Conservation (phyloP, 441 rosid genomes). For the Bruguiera hainesii region DNA sequence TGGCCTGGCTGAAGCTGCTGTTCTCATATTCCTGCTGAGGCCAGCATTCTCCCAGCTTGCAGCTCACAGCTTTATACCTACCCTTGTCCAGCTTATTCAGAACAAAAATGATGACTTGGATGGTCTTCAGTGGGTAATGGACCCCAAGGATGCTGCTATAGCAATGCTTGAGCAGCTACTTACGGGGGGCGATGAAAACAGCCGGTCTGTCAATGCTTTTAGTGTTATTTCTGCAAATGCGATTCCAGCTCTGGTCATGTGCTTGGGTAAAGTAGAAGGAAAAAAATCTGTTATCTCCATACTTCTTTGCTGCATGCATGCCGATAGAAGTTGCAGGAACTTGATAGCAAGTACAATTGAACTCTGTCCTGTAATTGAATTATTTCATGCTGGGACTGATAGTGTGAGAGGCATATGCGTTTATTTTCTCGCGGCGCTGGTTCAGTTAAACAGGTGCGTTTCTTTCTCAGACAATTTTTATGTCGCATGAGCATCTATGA, state of each 20-base stretch:
- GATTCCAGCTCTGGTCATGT: slow-evolving; percentile 46
- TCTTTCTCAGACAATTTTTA: background rate
- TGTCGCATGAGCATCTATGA: background rate
- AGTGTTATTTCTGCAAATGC: slow-evolving; percentile 48
- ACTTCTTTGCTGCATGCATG: slow-evolving; percentile 51
- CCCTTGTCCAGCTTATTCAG: slow-evolving; percentile 42
- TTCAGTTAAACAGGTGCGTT: slow-evolving; percentile 53
- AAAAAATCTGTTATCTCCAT: slow-evolving; percentile 43
- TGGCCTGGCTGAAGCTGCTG: slow-evolving; percentile 58
- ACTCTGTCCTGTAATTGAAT: slow-evolving; percentile 48
- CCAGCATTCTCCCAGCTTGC: slow-evolving; percentile 53
- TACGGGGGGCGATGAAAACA: slow-evolving; percentile 46
- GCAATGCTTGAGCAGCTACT: slow-evolving; percentile 61
- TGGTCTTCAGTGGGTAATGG: slow-evolving; percentile 38
- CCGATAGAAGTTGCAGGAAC: slow-evolving; percentile 49
- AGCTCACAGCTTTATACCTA: slow-evolving; percentile 47
- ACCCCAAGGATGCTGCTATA: slow-evolving; percentile 56
- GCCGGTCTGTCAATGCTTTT: slow-evolving; percentile 38
- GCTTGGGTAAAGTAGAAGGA: slow-evolving; percentile 43
- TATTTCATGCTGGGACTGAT: slow-evolving; percentile 58
- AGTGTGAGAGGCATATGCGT: slow-evolving; percentile 47
- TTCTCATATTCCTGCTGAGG: slow-evolving; percentile 51
- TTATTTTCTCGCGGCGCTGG: slow-evolving; percentile 49
- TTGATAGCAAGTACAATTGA: slow-evolving; percentile 46
- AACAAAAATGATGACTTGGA: slow-evolving; percentile 32